Conservation (phyloP, 2,329 filamentous ascomycete species). For the Pyricularia pennisetigena region DNA sequence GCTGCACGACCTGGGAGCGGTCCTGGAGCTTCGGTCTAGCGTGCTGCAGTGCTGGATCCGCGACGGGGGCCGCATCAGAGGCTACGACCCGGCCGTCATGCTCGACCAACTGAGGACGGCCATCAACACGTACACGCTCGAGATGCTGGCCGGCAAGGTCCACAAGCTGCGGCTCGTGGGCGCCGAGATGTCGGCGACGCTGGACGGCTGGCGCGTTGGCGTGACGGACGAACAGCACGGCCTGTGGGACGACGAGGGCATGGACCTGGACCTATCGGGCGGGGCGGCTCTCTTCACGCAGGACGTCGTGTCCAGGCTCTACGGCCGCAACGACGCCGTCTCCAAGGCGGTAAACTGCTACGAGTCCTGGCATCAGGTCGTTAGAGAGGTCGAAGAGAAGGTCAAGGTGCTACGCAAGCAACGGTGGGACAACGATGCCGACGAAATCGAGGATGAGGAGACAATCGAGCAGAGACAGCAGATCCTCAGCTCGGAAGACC, state of each 20-base stretch:
- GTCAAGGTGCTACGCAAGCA: constrained; percentile 8
- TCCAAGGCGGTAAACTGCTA: constrained; percentile 54
- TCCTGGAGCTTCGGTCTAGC: constrained; percentile 59
- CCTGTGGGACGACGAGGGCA: constrained; percentile 59
- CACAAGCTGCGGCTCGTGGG: constrained; percentile 55
- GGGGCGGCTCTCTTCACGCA: constrained; percentile 61
- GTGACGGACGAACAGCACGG: constrained; percentile 38
- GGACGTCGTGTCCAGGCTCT: constrained; percentile 56
- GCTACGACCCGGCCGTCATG: constrained; percentile 58
- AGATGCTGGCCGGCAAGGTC: constrained; percentile 54
- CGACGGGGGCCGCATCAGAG: constrained; percentile 52
- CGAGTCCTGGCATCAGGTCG: constrained; percentile 60
- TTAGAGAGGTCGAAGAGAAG: constrained; percentile 55
- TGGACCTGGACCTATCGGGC: constrained; percentile 54
- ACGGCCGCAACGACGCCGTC: constrained; percentile 62
- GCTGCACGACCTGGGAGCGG: constrained; percentile 55
- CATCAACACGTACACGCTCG: constrained; percentile 58
- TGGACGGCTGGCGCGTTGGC: constrained; percentile 50
- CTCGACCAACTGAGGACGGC: constrained; percentile 57
- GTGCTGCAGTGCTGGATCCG: constrained; percentile 69
- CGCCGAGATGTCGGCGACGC: constrained; percentile 49
- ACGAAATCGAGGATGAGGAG: constrained; percentile 1
- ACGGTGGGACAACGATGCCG: constrained; percentile 4
- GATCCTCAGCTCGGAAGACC: constrained; percentile 55
- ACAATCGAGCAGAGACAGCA: constrained; percentile 40